Evolutionary conservation across 805 yeast species (phyloP).

Genomic region (Tetrapisispora arboricola): DNA sequence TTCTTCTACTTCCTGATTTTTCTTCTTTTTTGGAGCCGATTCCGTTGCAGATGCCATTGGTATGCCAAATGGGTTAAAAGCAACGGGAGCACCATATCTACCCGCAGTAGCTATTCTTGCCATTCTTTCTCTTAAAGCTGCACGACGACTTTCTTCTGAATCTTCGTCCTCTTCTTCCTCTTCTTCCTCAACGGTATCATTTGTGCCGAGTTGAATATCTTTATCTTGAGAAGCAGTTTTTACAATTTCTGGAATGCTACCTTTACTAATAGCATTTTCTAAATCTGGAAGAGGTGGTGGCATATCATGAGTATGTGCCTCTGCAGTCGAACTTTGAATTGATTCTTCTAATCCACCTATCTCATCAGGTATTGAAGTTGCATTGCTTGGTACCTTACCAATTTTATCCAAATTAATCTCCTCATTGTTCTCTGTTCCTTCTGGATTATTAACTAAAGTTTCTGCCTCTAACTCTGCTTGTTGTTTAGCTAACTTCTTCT

Average conservation of each 20-base stretch:
- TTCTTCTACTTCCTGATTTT: conserved; percentile 15
- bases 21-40: conserved; percentile 15
- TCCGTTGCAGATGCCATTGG: conserved; percentile 21
- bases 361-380: neutral
- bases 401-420: neutral
- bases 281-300: neutral
- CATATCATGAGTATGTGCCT: neutral
- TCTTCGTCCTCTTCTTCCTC: conserved; percentile 54
- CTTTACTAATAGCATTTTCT: neutral
- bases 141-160: conserved; percentile 64
- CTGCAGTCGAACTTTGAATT: too few relatives aligned
- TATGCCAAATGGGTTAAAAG: conserved; percentile 35
- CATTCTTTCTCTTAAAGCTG: conserved; percentile 82
- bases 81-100: conserved; percentile 46
- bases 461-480: neutral
- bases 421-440: neutral
- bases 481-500: conserved; percentile 40
- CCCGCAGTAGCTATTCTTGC: conserved; percentile 87
- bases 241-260: neutral
- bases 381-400: neutral
- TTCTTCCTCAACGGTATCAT: conserved; percentile 40
- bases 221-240: conserved; percentile 4
- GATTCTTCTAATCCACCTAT: too few relatives aligned
- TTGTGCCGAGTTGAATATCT: conserved; percentile 8
- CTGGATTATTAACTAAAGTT: neutral